phyloP scores from a whole-genome alignment of 495 filamentous ascomycete genomes.

The Xylona heveae region DNA sequence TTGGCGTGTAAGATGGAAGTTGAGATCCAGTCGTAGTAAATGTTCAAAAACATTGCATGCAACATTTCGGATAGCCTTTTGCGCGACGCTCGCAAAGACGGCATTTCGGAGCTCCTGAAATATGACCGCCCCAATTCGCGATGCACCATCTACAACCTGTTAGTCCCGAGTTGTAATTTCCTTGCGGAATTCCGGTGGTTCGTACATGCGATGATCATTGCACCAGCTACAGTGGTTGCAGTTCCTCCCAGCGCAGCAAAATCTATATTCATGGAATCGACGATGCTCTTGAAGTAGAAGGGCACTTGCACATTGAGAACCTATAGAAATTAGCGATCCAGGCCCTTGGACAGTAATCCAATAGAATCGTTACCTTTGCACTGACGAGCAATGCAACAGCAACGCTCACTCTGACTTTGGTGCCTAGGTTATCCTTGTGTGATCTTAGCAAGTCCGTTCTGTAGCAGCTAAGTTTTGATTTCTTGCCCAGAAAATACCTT shows the following conservation, averaged over 20 bases:
- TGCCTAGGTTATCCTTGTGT: conserved; percentile 45
- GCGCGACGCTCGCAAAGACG: conserved; percentile 87
- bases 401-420: conserved; percentile 63
- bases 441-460: conserved; percentile 2
- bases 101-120: conserved; percentile 90
- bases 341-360: background rate
- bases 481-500: conserved; percentile 33
- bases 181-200: background rate
- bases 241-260: conserved; percentile 65
- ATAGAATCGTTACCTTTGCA: conserved; percentile 37
- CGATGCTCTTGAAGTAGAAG: conserved; percentile 96
- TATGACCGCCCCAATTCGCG: conserved; percentile 65
- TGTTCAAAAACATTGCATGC: conserved; percentile 87
- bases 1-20: conserved; percentile 84
- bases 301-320: conserved; percentile 92
- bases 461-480: background rate
- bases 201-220: conserved; percentile 75
- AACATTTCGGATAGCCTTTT: conserved; percentile 84
- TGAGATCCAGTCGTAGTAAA: conserved; percentile 68
- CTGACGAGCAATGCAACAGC: conserved; percentile 66
- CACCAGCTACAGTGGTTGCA: conserved; percentile 69
- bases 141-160: conserved; percentile 43
- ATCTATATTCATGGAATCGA: conserved; percentile 94
- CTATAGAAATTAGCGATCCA: conserved; percentile 14
- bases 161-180: too few relatives aligned